Conservation (phyloP, 2,329 filamentous ascomycete genomes). For the Nannizziopsis arthrosporioides region DNA sequence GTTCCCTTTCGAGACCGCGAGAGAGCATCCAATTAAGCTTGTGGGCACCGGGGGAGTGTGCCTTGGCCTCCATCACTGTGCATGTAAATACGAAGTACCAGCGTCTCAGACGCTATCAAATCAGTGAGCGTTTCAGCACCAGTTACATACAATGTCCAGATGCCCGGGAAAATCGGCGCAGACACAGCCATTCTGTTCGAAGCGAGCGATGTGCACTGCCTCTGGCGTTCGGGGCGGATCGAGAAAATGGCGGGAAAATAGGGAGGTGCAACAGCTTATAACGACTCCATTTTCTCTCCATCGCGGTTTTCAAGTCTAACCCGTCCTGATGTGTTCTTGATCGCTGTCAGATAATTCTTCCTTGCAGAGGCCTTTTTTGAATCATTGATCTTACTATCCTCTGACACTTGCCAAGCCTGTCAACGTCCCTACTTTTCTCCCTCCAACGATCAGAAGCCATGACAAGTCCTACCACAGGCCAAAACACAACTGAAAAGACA, state of each 20-base stretch:
- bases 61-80: too few relatives aligned
- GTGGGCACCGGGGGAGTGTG: too few relatives aligned
- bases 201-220: conserved; percentile 5
- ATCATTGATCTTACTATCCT: conserved; percentile 6
- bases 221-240: not conserved
- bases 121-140: conserved; percentile 6
- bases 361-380: not conserved
- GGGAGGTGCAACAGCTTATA: conserved; percentile 5
- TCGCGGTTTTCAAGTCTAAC: not conserved
- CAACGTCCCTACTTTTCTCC: not conserved
- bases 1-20: not conserved
- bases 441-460: conserved; percentile 1
- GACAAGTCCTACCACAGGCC: not conserved
- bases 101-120: not conserved
- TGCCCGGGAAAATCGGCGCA: not conserved
- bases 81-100: too few relatives aligned
- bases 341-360: not conserved
- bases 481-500: not conserved
- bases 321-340: not conserved
- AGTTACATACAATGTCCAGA: not conserved
- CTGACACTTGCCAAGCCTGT: conserved; percentile 6
- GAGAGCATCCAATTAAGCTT: too few relatives aligned
- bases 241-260: not conserved
- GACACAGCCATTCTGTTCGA: not conserved
- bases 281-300: conserved; percentile 1